Evolutionary conservation across 192 early-diverging fungal genomes (phyloP).

Genomic region (Coemansia sp.): DNA sequence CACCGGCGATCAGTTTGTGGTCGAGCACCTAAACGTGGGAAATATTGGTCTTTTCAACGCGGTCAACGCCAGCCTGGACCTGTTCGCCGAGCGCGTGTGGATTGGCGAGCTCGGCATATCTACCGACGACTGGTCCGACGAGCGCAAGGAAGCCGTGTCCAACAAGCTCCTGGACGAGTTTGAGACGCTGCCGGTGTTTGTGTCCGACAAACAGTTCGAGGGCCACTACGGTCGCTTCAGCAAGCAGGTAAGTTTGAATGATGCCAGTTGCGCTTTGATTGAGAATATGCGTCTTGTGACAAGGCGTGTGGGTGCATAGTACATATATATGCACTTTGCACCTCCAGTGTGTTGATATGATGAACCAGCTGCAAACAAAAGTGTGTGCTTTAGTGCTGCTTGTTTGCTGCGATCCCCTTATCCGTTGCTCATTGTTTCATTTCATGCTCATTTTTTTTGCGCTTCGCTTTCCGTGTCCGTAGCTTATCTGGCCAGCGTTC

Average conservation of each 20-base stretch:
- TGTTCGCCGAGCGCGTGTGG: slow-evolving; percentile 65
- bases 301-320: slow-evolving; percentile 9
- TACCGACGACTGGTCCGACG: slow-evolving; percentile 67
- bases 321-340: background rate
- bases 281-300: slow-evolving; percentile 4
- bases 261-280: background rate
- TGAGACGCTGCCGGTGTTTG: slow-evolving; percentile 77
- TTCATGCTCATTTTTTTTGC: background rate
- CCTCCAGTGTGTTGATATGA: background rate
- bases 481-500: slow-evolving; percentile 96
- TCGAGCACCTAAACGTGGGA: slow-evolving; percentile 76
- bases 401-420: background rate
- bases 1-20: slow-evolving; percentile 56
- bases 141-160: slow-evolving; percentile 60
- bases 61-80: slow-evolving; percentile 65
- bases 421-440: background rate
- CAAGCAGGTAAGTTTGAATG: slow-evolving; percentile 69
- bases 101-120: slow-evolving; percentile 76
- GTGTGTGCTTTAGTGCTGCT: background rate
- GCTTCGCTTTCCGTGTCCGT: slow-evolving; percentile 10
- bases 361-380: background rate
- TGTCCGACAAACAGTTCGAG: slow-evolving; percentile 77
- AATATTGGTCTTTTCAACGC: slow-evolving; percentile 97
- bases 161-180: slow-evolving; percentile 62
- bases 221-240: slow-evolving; percentile 93